Evolutionary conservation across 2,329 filamentous ascomycete genomes (phyloP), one percentile per base, ranked within the genome.

Genomic region (Alternaria brassicicola): DNA sequence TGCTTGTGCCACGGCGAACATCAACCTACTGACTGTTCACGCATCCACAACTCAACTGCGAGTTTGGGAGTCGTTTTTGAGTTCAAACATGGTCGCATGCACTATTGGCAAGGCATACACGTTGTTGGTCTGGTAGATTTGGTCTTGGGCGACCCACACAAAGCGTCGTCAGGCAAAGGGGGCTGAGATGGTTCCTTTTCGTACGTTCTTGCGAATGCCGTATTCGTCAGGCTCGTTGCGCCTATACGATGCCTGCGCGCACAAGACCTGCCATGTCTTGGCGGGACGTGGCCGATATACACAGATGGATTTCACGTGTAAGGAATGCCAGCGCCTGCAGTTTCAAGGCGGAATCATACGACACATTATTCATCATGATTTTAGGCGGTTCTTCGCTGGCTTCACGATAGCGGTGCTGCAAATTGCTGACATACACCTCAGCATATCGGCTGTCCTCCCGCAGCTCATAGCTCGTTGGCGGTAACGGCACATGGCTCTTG

Each of bases 131-230:
- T 50, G 57, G 52, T 30, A 59, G 41, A 57, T 58, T 54, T 23
- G 23, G 49, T 58, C 42, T 53, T 38, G 47, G 46, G 42, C n/a
- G 56, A 41, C 59, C 59, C 50, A 58, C 43, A 35, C 41, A 57
- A 53, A 51, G 64, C 61, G 67, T 73, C 69, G 71, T 73, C 64
- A 73, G 65, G 63, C 54, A 60, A 60, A 41, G 42, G 72, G 68
- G 72, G 72, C 72, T 73, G 61, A 69, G 68, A 56, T 46, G 10
- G 55, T 62, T 57, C 25, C 48, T 65, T 65, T 69, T 61, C 51
- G 67, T 67, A 53, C 54, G 66, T 59, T 45, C 42, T 71, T 69
- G 71, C 69, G 68, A 70, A 60, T 30, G 55, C 43, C 66, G 62
- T 70, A 63, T 62, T 48, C 38, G 19, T 38, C 54, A 45, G 39